These are phyloP conservation scores for Podochytrium sp. DNA, from an alignment of 192 early-diverging fungal species.

Conservation along the genomic window DNA sequence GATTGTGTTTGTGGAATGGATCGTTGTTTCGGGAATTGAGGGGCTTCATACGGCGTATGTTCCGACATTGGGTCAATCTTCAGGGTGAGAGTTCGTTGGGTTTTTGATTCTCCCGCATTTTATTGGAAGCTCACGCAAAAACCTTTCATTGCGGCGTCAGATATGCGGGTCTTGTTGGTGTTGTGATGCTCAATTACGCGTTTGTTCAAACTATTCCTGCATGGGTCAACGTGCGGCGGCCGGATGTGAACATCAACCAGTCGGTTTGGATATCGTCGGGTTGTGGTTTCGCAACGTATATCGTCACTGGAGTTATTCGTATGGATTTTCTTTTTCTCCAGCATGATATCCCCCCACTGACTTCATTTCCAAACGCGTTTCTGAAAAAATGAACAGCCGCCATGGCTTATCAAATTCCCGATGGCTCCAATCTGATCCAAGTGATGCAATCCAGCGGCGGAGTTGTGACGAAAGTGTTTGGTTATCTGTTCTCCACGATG, in stretches of 20 bases:
- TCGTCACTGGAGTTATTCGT: conserved; percentile 43
- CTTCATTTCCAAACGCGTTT: not conserved
- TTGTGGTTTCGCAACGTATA: conserved; percentile 29
- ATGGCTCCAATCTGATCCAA: conserved; percentile 9
- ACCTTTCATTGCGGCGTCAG: too few relatives aligned
- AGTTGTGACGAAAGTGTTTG: conserved; percentile 20
- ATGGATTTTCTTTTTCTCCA: not conserved
- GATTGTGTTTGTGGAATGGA: conserved; percentile 43
- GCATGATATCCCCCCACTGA: too few relatives aligned
- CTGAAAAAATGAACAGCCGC: conserved; percentile 15
- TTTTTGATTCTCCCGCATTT: conserved; percentile 47
- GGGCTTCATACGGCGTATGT: conserved; percentile 6
- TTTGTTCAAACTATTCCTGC: conserved; percentile 41
- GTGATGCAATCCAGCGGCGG: conserved; percentile 7
- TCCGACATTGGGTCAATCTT: conserved; percentile 11
- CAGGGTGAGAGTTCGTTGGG: conserved; percentile 40
- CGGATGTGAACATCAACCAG: conserved; percentile 51
- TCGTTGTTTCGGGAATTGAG: conserved; percentile 15
- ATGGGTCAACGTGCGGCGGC: conserved; percentile 52
- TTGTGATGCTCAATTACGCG: conserved; percentile 53
- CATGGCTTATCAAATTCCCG: conserved; percentile 28
- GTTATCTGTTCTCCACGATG: conserved; percentile 20
- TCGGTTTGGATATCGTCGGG: conserved; percentile 40
- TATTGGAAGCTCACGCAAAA: conserved; percentile 45
- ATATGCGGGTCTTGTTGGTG: conserved; percentile 40